Conservation (phyloP, 225 moss, liverwort and hornwort genomes). For the Ulota crispa region DNA sequence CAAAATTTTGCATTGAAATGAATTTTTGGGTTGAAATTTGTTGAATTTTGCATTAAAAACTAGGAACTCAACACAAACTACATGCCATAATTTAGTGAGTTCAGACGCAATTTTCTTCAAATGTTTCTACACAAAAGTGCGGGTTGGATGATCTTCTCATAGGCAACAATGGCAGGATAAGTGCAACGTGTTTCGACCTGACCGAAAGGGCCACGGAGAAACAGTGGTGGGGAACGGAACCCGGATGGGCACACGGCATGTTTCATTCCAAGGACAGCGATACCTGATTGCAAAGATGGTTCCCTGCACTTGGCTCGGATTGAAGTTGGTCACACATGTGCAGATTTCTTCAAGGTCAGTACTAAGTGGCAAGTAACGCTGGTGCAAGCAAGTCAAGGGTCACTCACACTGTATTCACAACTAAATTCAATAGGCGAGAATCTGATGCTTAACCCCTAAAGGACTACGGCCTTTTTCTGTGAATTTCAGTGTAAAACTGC, state of each 20-base stretch:
- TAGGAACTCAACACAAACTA: too few relatives aligned
- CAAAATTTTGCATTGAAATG: too few relatives aligned
- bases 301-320: constrained; percentile 18
- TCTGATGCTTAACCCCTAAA: too few relatives aligned
- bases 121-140: background rate
- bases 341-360: constrained; percentile 48
- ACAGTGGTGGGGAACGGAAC: constrained; percentile 41
- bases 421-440: too few relatives aligned
- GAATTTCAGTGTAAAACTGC: too few relatives aligned
- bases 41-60: too few relatives aligned
- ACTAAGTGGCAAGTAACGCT: background rate
- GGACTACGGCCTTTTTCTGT: too few relatives aligned
- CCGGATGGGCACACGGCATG: constrained; percentile 39
- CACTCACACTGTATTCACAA: background rate
- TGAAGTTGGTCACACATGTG: constrained; percentile 35
- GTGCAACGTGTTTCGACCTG: background rate
- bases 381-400: background rate
- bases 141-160: background rate
- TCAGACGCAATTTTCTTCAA: too few relatives aligned
- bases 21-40: too few relatives aligned
- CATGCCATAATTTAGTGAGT: too few relatives aligned
- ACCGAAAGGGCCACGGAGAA: constrained; percentile 56
- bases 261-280: constrained; percentile 66
- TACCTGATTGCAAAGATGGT: constrained; percentile 39
- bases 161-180: constrained; percentile 16